Evolutionary conservation across 2,329 filamentous ascomycete species (phyloP), one percentile per base, ranked within the genome.

Genomic region (Fusarium abutilonis): DNA sequence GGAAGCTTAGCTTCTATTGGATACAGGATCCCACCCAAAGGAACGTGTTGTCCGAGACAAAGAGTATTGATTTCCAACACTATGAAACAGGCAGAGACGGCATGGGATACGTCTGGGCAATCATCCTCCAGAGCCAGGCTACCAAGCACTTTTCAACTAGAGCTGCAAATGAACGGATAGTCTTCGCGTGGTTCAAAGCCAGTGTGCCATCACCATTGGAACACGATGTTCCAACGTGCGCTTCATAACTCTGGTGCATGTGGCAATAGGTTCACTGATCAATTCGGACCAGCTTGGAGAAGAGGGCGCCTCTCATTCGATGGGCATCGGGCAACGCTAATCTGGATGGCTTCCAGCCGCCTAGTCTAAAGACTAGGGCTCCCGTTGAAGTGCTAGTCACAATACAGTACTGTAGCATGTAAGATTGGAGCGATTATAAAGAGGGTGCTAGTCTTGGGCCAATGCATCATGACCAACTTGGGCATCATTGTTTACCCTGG

Each of bases 381-480:
- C 45, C 46, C 40, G 38, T 34, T n/a, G 42, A 42, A 58, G 38
- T 41, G 34, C 36, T 62, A 34, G 14, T 34, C 13, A 34, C 31
- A 14, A 6, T 34, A 34, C 31, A 14, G 13, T 34, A 34, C 13
- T 6, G 31, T 34, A 39, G 52, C 45, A 40, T 43, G 23, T 43
- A 35, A 49, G 42, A 61, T 42, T 44, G 45, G 26, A 58, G 31
- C 28, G 28, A 60, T 28, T 60, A 36, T 19, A 13, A 42, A 36
- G 28, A 47, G 11, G 35, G 26, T 62, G 48, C 62, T 34, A 48
- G 41, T 40, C 39, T 42, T 60, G 13, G 9, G 38, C 57, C 48
- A 46, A 63, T 50, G 50, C 62, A 66, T 49, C 46, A 63, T 65
- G 63, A 65, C 62, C 49, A 57, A 63, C 36, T 42, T 32, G 32